Conservation (phyloP, 2,329 filamentous ascomycete species). For the Penicillium concentricum region DNA sequence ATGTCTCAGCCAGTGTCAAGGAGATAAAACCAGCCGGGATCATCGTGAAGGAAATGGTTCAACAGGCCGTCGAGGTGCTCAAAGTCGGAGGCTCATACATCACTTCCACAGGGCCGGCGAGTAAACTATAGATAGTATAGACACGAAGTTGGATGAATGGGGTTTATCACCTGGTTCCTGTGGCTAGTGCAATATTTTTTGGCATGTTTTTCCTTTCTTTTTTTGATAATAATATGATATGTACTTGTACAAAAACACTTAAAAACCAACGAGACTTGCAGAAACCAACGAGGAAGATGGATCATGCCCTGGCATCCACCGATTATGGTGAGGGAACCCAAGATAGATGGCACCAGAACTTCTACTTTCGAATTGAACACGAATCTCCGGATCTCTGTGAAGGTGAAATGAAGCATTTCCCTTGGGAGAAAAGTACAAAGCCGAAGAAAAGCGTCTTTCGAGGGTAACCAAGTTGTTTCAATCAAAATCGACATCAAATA, state of each 20-base stretch:
- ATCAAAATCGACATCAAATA: conserved; percentile 6
- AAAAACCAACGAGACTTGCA: background rate
- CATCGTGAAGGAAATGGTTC: conserved; percentile 90
- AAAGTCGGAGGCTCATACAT: conserved; percentile 63
- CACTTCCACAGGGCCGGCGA: conserved; percentile 27
- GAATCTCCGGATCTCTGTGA: background rate
- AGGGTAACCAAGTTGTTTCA: conserved; percentile 12
- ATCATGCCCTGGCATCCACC: background rate
- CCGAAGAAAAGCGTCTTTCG: background rate
- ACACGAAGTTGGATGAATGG: background rate
- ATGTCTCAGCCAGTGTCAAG: conserved; percentile 76
- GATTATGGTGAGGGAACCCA: background rate
- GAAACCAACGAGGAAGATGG: background rate
- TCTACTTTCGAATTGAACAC: background rate
- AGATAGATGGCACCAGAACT: background rate
- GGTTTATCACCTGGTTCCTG: background rate
- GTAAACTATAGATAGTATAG: conserved; percentile 49
- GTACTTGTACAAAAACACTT: conserved; percentile 3
- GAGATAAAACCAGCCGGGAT: conserved; percentile 76
- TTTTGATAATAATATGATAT: conserved; percentile 8
- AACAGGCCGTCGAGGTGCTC: conserved; percentile 68
- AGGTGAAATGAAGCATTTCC: background rate
- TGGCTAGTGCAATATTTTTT: background rate
- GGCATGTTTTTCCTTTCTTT: conserved; percentile 10
- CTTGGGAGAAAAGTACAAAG: background rate